A percentile compares a stretch with the other conserved stretches of the same genome.
These are phyloP conservation scores for Rhizopogon roseolus DNA, from an alignment of 768 basidiomycete genomes.

Conservation along the genomic window DNA sequence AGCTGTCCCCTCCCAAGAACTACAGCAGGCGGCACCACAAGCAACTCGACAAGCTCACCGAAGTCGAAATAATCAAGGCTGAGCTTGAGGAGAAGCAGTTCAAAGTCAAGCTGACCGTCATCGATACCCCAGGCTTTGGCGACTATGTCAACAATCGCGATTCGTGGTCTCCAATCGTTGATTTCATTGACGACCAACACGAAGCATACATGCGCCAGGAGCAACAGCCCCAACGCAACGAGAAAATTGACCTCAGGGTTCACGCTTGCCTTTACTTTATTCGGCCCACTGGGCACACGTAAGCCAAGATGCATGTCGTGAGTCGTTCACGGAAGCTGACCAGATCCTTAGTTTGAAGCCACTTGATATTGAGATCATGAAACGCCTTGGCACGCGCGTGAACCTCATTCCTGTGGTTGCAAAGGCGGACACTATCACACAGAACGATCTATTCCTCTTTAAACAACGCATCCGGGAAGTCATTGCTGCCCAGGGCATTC, in stretches of 20 bases:
- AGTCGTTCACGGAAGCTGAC: neutral
- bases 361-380: constrained; percentile 99
- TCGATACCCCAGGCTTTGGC: constrained; percentile 98
- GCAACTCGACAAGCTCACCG: constrained; percentile 97
- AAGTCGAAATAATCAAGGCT: constrained; percentile 98
- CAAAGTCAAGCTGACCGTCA: constrained; percentile 98
- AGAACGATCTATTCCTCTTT: constrained; percentile 85
- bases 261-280: constrained; percentile 98
- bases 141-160: constrained; percentile 99
- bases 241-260: constrained; percentile 93
- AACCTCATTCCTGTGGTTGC: constrained; percentile 97
- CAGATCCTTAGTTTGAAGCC: constrained; percentile 68
- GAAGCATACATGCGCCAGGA: constrained; percentile 97
- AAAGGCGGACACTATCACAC: constrained; percentile 96
- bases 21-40: constrained; percentile 86
- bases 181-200: constrained; percentile 96
- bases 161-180: constrained; percentile 96
- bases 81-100: constrained; percentile 99
- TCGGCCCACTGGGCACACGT: constrained; percentile 95
- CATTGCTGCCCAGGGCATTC: constrained; percentile 86
- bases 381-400: constrained; percentile 95
- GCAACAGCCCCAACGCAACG: constrained; percentile 92
- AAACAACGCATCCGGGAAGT: constrained; percentile 94
- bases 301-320: constrained; percentile 27
- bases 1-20: constrained; percentile 89